Conservation (phyloP, 805 yeast species). For the Zygoascus bituminiphila region DNA sequence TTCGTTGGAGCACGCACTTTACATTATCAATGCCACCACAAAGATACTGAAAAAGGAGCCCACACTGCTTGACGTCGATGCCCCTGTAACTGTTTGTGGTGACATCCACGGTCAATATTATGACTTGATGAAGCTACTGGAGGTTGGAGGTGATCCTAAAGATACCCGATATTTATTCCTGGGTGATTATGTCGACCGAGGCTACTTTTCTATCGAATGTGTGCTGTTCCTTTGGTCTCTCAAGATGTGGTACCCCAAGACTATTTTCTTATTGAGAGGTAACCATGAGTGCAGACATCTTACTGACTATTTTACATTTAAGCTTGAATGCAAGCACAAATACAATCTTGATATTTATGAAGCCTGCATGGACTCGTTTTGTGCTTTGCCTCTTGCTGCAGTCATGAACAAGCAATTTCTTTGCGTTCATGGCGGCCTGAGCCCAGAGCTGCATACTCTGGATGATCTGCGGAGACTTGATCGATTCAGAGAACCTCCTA, state of each 20-base stretch:
- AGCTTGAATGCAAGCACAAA: conserved; percentile 82
- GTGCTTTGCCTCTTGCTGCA: conserved; percentile 85
- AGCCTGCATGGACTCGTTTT: conserved; percentile 68
- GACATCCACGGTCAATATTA: conserved; percentile 95
- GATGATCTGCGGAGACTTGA: conserved; percentile 62
- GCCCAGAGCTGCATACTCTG: conserved; percentile 69
- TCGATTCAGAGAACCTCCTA: conserved; percentile 88
- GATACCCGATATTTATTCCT: conserved; percentile 71
- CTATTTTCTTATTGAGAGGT: conserved; percentile 80
- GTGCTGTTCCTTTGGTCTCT: conserved; percentile 63
- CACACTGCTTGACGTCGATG: conserved; percentile 69
- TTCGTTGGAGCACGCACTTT: conserved; percentile 57
- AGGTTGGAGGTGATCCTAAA: conserved; percentile 84
- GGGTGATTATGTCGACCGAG: conserved; percentile 95
- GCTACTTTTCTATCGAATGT: conserved; percentile 75
- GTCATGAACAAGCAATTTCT: conserved; percentile 88
- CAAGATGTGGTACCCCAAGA: conserved; percentile 65
- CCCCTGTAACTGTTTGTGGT: conserved; percentile 94
- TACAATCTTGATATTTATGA: conserved; percentile 60
- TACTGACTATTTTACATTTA: conserved; percentile 90
- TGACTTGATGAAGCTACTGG: conserved; percentile 83
- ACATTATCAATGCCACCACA: conserved; percentile 60
- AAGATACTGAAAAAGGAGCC: conserved; percentile 61
- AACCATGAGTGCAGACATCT: conserved; percentile 92
- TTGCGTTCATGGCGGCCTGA: conserved; percentile 94